These are phyloP conservation scores for barrel medic (Medicago truncatula) DNA, from an alignment of 306 rosid genomes.

Conservation along the genomic window MtrunA17r5.0-ANR NC_053047.1:41317501-41318000, in stretches of 20 bases:
- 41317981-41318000: too few relatives aligned
- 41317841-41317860: not conserved
- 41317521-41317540: conserved; percentile 37
- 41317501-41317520: not conserved
- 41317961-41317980: too few relatives aligned
- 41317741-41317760: not conserved
- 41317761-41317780: not conserved
- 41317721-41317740: too few relatives aligned
- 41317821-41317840: not conserved
- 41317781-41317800: conserved; percentile 22
- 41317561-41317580: conserved; percentile 10
- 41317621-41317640: not conserved
- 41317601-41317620: not conserved
- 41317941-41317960: too few relatives aligned
- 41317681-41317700: not conserved
- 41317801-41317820: not conserved
- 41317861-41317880: too few relatives aligned
- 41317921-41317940: too few relatives aligned
- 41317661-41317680: conserved; percentile 10
- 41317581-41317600: conserved; percentile 13
- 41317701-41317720: too few relatives aligned
- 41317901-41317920: too few relatives aligned
- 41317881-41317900: too few relatives aligned
- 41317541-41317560: conserved; percentile 16
- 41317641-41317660: conserved; percentile 2